phyloP scores from a whole-genome alignment of 2,329 filamentous ascomycete genomes.

The Ophiostoma sp. region DNA sequence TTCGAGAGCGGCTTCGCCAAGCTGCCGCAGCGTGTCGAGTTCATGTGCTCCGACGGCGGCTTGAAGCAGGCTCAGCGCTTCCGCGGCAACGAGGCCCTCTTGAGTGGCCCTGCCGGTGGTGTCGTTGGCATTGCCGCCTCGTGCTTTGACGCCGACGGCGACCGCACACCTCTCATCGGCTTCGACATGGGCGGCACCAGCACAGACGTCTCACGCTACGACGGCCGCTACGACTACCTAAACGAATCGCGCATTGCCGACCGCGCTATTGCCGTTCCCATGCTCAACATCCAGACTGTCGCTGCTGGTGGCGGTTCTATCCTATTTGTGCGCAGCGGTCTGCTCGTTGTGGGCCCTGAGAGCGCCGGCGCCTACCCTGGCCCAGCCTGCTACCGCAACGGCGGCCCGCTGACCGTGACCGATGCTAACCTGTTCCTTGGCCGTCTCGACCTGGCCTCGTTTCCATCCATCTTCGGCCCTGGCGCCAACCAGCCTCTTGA shows the following conservation, averaged over 20 bases:
- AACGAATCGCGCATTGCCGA: conserved; percentile 67
- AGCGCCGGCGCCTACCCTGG: conserved; percentile 65
- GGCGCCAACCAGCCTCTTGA: conserved; percentile 69
- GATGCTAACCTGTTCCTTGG: conserved; percentile 63
- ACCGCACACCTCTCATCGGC: conserved; percentile 60
- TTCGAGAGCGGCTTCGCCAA: conserved; percentile 56
- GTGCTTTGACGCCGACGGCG: conserved; percentile 61
- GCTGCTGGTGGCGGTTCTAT: conserved; percentile 64
- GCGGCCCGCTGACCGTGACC: conserved; percentile 40
- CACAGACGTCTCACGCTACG: conserved; percentile 23
- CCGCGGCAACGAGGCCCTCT: conserved; percentile 48
- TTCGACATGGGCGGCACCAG: conserved; percentile 47
- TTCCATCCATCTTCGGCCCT: conserved; percentile 63
- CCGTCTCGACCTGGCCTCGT: conserved; percentile 51
- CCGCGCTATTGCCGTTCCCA: conserved; percentile 86
- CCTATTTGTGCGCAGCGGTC: conserved; percentile 70
- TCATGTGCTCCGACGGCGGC: conserved; percentile 63
- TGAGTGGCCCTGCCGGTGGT: conserved; percentile 65
- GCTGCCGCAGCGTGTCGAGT: conserved; percentile 55
- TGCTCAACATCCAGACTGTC: conserved; percentile 91
- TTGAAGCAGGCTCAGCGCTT: conserved; percentile 28
- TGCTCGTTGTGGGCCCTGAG: conserved; percentile 83
- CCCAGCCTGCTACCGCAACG: conserved; percentile 64
- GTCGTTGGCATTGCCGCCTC: conserved; percentile 69
- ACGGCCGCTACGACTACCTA: conserved; percentile 60